Conservation (phyloP, 1,139 yeast genomes). For the Protomyces inundatus region DNA sequence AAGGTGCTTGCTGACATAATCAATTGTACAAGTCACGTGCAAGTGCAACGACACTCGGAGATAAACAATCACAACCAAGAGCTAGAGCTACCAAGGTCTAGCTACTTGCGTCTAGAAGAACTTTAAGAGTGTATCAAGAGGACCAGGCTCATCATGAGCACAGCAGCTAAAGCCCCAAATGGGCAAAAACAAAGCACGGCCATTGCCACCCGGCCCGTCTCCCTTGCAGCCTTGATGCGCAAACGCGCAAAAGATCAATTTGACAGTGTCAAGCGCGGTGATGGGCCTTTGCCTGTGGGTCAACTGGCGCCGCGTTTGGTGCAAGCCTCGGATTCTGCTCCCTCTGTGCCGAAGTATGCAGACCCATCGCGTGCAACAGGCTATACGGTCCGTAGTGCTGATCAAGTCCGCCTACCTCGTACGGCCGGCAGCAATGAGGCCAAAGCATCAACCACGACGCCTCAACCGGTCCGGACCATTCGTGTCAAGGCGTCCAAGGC, state of each 20-base stretch:
- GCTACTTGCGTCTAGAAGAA: no score
- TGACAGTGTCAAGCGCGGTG: not conserved
- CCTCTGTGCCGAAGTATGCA: not conserved
- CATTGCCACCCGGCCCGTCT: not conserved
- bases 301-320: not conserved
- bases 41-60: no score
- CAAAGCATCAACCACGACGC: not conserved
- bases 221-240: not conserved
- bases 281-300: not conserved
- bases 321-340: no score
- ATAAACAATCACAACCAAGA: no score
- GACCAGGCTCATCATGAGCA: no score
- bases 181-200: not conserved
- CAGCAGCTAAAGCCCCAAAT: no score
- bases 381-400: not conserved
- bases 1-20: no score
- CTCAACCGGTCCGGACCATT: not conserved
- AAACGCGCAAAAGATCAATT: conserved; percentile 14
- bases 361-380: not conserved
- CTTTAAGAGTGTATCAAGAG: no score
- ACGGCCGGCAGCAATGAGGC: not conserved
- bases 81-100: no score
- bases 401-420: not conserved
- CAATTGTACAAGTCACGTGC: no score
- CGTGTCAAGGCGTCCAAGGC: not conserved